Evolutionary conservation across 805 yeast species (phyloP).

Genomic region (Lipomyces sp.): DNA sequence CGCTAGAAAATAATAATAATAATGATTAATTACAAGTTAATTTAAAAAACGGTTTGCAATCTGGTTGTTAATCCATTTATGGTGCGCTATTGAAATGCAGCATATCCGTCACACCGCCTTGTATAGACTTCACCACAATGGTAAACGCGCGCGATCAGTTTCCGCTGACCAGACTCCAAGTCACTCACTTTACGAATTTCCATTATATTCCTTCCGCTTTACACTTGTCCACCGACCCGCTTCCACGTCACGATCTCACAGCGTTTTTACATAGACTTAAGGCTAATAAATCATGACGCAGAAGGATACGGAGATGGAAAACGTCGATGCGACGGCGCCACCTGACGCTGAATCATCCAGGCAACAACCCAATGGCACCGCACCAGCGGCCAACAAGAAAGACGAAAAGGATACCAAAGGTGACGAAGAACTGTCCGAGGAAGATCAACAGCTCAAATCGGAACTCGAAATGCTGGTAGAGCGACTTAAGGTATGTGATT

Average conservation of each 20-base stretch:
- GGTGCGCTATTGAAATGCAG: background rate
- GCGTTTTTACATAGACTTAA: background rate
- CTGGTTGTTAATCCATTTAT: too few species aligned
- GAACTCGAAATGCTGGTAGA: slow-evolving; percentile 89
- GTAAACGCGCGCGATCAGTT: background rate
- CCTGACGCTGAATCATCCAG: slow-evolving; percentile 20
- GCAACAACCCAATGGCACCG: slow-evolving; percentile 9
- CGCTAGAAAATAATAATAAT: background rate
- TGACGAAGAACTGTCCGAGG: slow-evolving; percentile 67
- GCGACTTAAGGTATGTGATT: slow-evolving; percentile 57
- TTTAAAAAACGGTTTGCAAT: too few species aligned
- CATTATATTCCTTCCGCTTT: background rate
- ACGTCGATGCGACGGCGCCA: slow-evolving; percentile 16
- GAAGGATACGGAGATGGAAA: slow-evolving; percentile 23
- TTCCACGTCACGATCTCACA: background rate
- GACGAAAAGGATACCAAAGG: slow-evolving; percentile 26
- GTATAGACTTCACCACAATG: background rate
- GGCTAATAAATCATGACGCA: slow-evolving; percentile 10
- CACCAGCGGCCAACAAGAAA: slow-evolving; percentile 14
- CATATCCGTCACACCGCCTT: slow-evolving; percentile 1
- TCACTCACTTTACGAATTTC: background rate
- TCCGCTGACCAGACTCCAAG: background rate
- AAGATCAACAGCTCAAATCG: slow-evolving; percentile 83
- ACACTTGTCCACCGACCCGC: background rate
- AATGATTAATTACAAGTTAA: too few species aligned